phyloP scores from a whole-genome alignment of 495 filamentous ascomycete species.

The Xylaria telfairii region DNA sequence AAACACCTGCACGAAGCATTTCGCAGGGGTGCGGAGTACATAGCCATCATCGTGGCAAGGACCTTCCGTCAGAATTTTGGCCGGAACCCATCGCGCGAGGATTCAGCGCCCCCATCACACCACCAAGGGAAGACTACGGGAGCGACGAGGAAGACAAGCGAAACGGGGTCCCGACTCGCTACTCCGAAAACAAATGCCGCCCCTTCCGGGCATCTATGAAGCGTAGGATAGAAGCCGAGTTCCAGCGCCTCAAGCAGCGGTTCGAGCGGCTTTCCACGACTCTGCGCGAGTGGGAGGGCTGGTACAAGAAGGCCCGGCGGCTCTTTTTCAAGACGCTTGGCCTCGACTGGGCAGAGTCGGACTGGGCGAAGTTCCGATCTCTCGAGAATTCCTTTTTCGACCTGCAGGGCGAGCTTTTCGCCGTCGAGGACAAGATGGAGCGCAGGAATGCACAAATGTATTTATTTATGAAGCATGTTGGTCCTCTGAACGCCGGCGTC shows the following conservation, averaged over 20 bases:
- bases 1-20: slow-evolving; percentile 6
- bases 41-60: background rate
- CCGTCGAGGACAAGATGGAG: slow-evolving; percentile 19
- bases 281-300: background rate
- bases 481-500: background rate
- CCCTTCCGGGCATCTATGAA: background rate
- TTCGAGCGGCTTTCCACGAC: background rate
- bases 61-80: background rate
- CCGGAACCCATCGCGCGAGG: background rate
- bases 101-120: background rate
- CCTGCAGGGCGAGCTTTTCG: background rate
- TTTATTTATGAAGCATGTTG: background rate
- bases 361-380: slow-evolving; percentile 7
- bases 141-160: slow-evolving; percentile 30
- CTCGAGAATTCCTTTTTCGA: slow-evolving; percentile 23
- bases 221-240: background rate
- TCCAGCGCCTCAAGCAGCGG: background rate
- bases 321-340: background rate
- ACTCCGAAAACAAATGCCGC: background rate
- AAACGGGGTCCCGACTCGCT: slow-evolving; percentile 24
- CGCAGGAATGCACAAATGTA: slow-evolving; percentile 16
- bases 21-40: background rate
- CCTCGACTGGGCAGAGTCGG: slow-evolving; percentile 15
- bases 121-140: slow-evolving; percentile 12
- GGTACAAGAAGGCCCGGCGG: slow-evolving; percentile 19